Evolutionary conservation across 306 rosid genomes (phyloP).

Genomic region (Oemleria cerasiformis): DNA sequence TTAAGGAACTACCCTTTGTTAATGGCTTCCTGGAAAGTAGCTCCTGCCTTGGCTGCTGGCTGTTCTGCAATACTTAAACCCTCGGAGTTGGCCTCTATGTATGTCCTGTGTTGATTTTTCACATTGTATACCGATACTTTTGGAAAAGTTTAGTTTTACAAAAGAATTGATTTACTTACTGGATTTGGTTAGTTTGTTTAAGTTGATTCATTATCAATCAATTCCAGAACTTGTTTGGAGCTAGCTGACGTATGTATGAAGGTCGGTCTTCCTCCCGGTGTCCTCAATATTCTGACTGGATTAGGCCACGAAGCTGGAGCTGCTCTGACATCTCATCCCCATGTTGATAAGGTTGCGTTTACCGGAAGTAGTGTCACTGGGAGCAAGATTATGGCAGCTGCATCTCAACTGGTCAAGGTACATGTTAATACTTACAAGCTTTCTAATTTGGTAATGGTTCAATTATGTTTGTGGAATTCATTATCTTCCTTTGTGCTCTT

Average conservation of each 20-base stretch:
- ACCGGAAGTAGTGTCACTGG: constrained; percentile 89
- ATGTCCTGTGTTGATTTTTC: constrained; percentile 30
- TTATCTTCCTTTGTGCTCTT: constrained; percentile 14
- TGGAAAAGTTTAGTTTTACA: too few relatives aligned
- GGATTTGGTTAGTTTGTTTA: too few relatives aligned
- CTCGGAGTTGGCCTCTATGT: constrained; percentile 86
- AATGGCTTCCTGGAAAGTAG: constrained; percentile 94
- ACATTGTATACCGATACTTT: constrained; percentile 8
- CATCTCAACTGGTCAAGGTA: constrained; percentile 85
- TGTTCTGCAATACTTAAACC: constrained; percentile 92
- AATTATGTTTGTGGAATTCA: constrained; percentile 6
- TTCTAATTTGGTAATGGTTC: background rate
- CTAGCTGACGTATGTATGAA: constrained; percentile 66
- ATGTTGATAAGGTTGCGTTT: constrained; percentile 91
- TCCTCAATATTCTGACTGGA: constrained; percentile 79
- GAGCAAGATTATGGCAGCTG: constrained; percentile 77
- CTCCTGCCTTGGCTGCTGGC: constrained; percentile 93
- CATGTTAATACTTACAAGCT: constrained; percentile 18
- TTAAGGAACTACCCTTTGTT: constrained; percentile 83
- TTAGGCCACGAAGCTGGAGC: constrained; percentile 92
- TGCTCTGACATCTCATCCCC: constrained; percentile 78
- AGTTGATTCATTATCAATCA: background rate
- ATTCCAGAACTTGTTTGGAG: constrained; percentile 79
- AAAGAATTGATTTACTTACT: too few relatives aligned
- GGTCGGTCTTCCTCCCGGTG: constrained; percentile 80